These are phyloP conservation scores for Cinchona pubescens DNA, from an alignment of 257 asterid genomes.

Conservation along the genomic window DNA sequence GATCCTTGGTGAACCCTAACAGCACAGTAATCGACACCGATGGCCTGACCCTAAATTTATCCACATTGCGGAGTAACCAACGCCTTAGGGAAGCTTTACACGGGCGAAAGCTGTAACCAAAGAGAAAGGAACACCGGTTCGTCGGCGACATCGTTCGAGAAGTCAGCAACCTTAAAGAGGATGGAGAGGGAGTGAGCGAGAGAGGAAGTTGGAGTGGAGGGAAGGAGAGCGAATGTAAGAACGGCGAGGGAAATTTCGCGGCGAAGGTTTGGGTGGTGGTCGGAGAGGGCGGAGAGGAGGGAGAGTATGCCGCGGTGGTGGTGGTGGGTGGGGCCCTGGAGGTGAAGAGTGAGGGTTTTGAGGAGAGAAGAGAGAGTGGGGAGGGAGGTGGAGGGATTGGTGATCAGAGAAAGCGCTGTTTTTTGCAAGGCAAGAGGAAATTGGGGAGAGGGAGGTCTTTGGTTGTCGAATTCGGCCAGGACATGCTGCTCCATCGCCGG, in stretches of 20 bases:
- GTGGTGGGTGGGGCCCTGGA: constrained; percentile 31
- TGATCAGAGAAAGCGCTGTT: constrained; percentile 48
- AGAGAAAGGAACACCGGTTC: constrained; percentile 56
- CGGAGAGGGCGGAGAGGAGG: constrained; percentile 45
- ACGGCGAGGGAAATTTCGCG: constrained; percentile 35
- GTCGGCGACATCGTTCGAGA: constrained; percentile 5
- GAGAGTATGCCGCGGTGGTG: constrained; percentile 41
- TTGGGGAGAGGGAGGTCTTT: constrained; percentile 3
- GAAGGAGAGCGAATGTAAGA: constrained; percentile 35
- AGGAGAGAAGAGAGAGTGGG: constrained; percentile 42
- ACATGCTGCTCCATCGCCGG: constrained; percentile 22
- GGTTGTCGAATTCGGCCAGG: constrained; percentile 8
- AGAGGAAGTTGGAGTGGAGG: constrained; percentile 37
- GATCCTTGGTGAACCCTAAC: constrained; percentile 82
- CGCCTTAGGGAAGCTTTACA: constrained; percentile 41
- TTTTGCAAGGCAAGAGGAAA: constrained; percentile 23
- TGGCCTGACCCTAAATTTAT: constrained; percentile 54
- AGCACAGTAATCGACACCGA: constrained; percentile 68
- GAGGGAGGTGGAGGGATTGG: constrained; percentile 60
- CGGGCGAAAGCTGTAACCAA: constrained; percentile 46
- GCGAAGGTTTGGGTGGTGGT: constrained; percentile 44
- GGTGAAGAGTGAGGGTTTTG: constrained; percentile 40
- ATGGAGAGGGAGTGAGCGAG: constrained; percentile 52
- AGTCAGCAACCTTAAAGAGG: constrained; percentile 18
- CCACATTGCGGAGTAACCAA: constrained; percentile 59